Percentiles rank a stretch among this genome's conserved stretches.
phyloP scores from a whole-genome alignment of 192 early-diverging fungal species.

The Helicostylum pulchrum region DNA sequence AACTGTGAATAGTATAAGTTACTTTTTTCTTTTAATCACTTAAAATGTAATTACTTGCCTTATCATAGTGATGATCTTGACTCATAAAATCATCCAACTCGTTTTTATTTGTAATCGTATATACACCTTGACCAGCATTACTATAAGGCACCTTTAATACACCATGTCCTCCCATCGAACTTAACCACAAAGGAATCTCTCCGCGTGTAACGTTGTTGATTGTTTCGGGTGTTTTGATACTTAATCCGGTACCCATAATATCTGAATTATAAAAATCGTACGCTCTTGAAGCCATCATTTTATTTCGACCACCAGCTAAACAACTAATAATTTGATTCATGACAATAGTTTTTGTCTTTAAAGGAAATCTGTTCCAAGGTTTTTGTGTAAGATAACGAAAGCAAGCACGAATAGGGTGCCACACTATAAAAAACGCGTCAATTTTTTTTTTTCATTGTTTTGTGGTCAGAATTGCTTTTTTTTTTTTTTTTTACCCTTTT shows the following conservation, averaged over 20 bases:
- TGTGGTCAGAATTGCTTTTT: no score
- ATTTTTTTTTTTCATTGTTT: not conserved
- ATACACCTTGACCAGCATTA: conserved; percentile 87
- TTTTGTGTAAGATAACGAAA: conserved; percentile 88
- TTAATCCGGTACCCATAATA: conserved; percentile 63
- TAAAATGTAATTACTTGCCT: conserved; percentile 32
- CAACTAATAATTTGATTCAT: conserved; percentile 83
- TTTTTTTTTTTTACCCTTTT: conserved; percentile 37
- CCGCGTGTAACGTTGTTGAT: conserved; percentile 79
- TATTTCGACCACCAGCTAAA: conserved; percentile 85
- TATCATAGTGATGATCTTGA: conserved; percentile 80
- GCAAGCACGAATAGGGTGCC: conserved; percentile 84
- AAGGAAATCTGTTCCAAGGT: conserved; percentile 83
- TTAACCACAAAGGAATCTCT: conserved; percentile 80
- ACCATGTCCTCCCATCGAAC: conserved; percentile 83
- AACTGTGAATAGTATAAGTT: conserved; percentile 40
- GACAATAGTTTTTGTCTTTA: conserved; percentile 71
- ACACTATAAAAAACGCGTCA: conserved; percentile 40
- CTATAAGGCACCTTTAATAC: conserved; percentile 85
- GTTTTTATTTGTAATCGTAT: conserved; percentile 77
- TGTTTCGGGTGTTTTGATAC: conserved; percentile 76
- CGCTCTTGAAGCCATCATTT: conserved; percentile 85
- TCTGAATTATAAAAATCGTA: conserved; percentile 87
- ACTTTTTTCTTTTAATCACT: not conserved
- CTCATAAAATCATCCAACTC: conserved; percentile 76